Conservation (phyloP, 495 filamentous ascomycete species). For the Penicillium maclennaniae region DNA sequence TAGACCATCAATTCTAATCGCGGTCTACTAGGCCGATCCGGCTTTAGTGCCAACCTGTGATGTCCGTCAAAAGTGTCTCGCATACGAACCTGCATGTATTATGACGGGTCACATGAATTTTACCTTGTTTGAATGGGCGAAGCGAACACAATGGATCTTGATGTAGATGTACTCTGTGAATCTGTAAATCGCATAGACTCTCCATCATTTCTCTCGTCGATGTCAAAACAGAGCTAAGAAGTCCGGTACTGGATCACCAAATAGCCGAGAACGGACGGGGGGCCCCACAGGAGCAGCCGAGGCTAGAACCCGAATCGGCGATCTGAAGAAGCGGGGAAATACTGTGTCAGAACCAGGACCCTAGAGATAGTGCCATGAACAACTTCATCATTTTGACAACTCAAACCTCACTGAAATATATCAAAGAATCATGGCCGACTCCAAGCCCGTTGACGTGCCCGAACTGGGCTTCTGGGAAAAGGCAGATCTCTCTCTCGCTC, state of each 20-base stretch:
- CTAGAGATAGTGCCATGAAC: background rate
- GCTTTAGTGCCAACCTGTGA: conserved; percentile 22
- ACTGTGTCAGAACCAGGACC: background rate
- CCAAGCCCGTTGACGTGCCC: conserved; percentile 15
- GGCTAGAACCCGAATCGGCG: conserved; percentile 4
- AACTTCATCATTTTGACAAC: background rate
- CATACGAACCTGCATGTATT: background rate
- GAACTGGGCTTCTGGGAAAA: conserved; percentile 39
- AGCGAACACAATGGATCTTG: background rate
- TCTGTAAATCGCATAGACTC: background rate
- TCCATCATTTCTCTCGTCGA: no score
- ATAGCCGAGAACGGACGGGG: background rate
- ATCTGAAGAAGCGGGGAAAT: conserved; percentile 7
- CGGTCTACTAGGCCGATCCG: conserved; percentile 14
- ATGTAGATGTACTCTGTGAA: background rate
- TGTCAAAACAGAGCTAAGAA: no score
- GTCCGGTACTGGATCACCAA: background rate
- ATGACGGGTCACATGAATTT: background rate
- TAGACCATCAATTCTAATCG: conserved; percentile 24
- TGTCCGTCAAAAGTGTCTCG: background rate
- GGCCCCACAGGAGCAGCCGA: conserved; percentile 11
- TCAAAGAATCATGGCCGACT: conserved; percentile 1
- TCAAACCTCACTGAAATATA: background rate
- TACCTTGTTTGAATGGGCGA: background rate
- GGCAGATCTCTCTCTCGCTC: conserved; percentile 21